phyloP scores from a whole-genome alignment of 139 green algal genomes.

The Chlamydomonas incerta region DNA sequence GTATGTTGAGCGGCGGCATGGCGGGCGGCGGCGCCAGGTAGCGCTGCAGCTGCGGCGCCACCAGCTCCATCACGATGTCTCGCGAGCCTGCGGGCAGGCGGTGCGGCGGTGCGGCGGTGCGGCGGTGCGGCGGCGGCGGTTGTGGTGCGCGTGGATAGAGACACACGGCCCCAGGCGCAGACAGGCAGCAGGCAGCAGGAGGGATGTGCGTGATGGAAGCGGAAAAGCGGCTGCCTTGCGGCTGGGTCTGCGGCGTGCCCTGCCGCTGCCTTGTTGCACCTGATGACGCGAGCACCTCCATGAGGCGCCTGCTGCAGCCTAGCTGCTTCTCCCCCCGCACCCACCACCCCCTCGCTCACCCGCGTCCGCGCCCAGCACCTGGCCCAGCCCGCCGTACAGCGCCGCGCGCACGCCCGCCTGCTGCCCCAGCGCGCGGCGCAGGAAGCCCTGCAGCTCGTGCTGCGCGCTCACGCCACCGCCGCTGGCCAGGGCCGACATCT shows the following conservation, averaged over 20 bases:
- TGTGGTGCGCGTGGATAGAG: too few relatives aligned
- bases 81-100: neutral
- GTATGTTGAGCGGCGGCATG: conserved; percentile 60
- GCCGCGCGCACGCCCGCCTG: conserved; percentile 56
- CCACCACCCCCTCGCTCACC: neutral
- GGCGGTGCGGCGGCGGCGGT: too few relatives aligned
- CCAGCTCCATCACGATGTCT: conserved; percentile 63
- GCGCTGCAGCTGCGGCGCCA: conserved; percentile 59
- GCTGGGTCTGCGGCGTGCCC: too few relatives aligned
- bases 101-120: too few relatives aligned
- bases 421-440: conserved; percentile 50
- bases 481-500: conserved; percentile 52
- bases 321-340: too few relatives aligned
- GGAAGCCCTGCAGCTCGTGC: conserved; percentile 56
- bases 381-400: conserved; percentile 54
- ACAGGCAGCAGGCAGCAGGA: too few relatives aligned
- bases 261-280: too few relatives aligned
- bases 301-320: too few relatives aligned
- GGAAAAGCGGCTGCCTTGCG: too few relatives aligned
- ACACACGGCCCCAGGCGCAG: too few relatives aligned
- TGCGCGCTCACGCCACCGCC: conserved; percentile 49
- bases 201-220: too few relatives aligned
- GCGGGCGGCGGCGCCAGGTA: conserved; percentile 38
- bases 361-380: conserved; percentile 30
- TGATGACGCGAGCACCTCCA: too few relatives aligned